Base-by-base conservation (phyloP, 2,329 filamentous ascomycete genomes). In the Tolypocladium guangdongense region DNA sequence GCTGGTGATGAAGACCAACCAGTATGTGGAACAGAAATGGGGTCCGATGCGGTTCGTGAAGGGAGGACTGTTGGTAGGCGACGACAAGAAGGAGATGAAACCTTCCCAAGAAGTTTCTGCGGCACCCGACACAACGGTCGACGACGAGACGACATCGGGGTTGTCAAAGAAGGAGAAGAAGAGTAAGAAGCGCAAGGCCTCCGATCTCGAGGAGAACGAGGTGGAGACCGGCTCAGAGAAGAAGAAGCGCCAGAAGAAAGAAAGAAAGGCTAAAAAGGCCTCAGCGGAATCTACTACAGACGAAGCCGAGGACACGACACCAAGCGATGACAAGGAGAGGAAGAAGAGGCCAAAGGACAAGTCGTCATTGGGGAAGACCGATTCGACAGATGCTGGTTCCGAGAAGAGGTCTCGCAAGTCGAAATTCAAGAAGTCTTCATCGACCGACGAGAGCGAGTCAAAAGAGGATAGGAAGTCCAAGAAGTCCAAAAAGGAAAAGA, bases 1-100 rank as follows among this genome's bases (percentile, higher is more conserved):
- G 59, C 80, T 87, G 54, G 83, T 88, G 62, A 71, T 87, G 43
- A 87, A 87, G 73, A 78, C 88, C 63, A 83, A 82, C 57, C 74
- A 84, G 47, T 95, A 90, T 65, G 79, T 88, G 52, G 83, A 86
- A 60, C 78, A 81, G 62, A 88, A 84, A 68, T 91, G 84, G 72
- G 90, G 90, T 1, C 77, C 80, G 11, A 88, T 96, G 77, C 82
- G 84, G 49, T 99, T 99, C 68, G 86, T 99, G 27, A 83, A 78
- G 55, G 93, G 90, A n/a, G 93, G 92, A 0, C 78, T 90, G 54
- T 66, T 82, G 35, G 74, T 83, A 27, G 80, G 79, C 36, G 78
- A 82, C 57, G 74, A 81, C 61, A 75, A 81, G 50, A 71, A 78
- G 60, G 74, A 62, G 27, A 58, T 64, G 32, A 61, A 57, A 27